Evolutionary conservation across 1,284 basidiomycete genomes (phyloP), one percentile per base, ranked within the genome.

Genomic region (Vanrija sp.): DNA sequence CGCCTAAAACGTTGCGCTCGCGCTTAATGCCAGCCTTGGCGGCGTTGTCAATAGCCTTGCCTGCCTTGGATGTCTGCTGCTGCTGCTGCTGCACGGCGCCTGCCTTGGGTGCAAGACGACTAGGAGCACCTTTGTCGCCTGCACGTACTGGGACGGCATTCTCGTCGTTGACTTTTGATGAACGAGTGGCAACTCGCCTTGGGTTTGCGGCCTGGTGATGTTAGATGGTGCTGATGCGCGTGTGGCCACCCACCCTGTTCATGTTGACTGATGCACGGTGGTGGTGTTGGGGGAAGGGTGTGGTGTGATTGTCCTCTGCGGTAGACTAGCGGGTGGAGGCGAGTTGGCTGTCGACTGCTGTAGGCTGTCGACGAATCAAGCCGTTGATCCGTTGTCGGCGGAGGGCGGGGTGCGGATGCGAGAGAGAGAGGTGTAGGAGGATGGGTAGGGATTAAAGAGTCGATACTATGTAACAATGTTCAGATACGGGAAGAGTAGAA

Each of bases 11-110:
- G 40, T 72, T 71, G 43, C 73, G 54, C 61, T 74, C 73, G 6
- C 69, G 51, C 65, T 75, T 75, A 14, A 67, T 66, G 14, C 69
- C 73, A 38, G 62, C 65, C 60, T 75, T 74, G 55, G 64, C 21
- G 21, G 21, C 54, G 39, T 49, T 46, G 38, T 16, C 47, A 25
- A 1, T 45, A 49, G 10, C 39, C 40, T 42, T 42, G 40, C 40
- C 40, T n/a, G 38, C 28, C 19, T 52, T 54, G 15, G 15, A 21
- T 50, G 19, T 53, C 55, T 59, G 39, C 14, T 50, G 14, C 52
- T 59, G 39, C 14, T 50, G 14, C 52, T 46, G 34, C 52, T 14
- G 34, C 34, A 34, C 46, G 47, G 39, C 51, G 16, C 49, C 48
- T 26, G 61, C 52, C 50, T 67, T 67, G 51, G 65, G 62, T 26